Evolutionary conservation across 148 eudicot species (phyloP).

Genomic region (Limonium bicolor): DNA sequence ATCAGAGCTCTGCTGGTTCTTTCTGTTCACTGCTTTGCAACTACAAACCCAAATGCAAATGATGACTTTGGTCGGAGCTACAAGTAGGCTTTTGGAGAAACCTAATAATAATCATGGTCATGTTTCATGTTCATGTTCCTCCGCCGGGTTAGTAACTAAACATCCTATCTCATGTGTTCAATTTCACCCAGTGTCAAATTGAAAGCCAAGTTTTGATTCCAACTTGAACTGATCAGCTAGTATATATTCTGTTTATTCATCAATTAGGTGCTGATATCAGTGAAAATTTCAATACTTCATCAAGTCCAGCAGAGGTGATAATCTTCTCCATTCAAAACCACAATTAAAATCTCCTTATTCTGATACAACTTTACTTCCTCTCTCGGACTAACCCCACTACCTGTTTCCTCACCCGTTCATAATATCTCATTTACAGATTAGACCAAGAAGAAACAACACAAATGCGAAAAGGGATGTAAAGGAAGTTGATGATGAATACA

Average conservation of each 20-base stretch:
- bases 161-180: not conserved
- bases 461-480: not conserved
- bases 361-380: not conserved
- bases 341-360: not conserved
- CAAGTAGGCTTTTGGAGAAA: slow-evolving; percentile 32
- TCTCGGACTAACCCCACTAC: not conserved
- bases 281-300: too few relatives aligned
- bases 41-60: slow-evolving; percentile 33
- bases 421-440: not conserved
- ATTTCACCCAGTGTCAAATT: too few relatives aligned
- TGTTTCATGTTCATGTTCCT: not conserved
- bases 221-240: too few relatives aligned
- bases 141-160: not conserved
- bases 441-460: not conserved
- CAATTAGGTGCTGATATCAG: too few relatives aligned
- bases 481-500: slow-evolving; percentile 1
- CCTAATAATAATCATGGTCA: slow-evolving; percentile 11
- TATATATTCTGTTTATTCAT: too few relatives aligned
- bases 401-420: not conserved
- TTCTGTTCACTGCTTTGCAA: slow-evolving; percentile 7
- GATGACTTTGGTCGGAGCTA: slow-evolving; percentile 32
- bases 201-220: too few relatives aligned
- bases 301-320: too few relatives aligned
- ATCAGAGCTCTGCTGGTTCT: slow-evolving; percentile 12
- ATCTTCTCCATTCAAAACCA: too few relatives aligned